These are phyloP conservation scores for Pleurozium schreberi DNA, from an alignment of 225 moss, liverwort and hornwort species.

Conservation along the genomic window DNA sequence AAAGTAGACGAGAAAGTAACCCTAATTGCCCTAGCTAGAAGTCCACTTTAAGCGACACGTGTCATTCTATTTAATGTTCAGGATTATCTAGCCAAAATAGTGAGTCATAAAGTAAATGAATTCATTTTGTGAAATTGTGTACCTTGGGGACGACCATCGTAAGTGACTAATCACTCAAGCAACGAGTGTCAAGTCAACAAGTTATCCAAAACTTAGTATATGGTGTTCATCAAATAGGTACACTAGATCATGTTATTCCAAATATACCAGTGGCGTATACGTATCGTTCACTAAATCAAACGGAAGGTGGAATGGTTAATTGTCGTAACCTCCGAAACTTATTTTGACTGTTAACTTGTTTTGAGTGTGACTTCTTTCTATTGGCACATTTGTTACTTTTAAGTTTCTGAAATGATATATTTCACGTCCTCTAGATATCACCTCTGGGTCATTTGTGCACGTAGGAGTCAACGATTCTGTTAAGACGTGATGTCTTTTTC, in stretches of 20 bases:
- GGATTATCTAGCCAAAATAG: neutral
- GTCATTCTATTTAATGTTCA: neutral
- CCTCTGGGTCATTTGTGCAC: neutral
- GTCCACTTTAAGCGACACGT: neutral
- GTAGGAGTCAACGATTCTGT: neutral
- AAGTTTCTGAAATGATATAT: neutral
- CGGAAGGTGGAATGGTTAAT: neutral
- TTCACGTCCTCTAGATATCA: neutral
- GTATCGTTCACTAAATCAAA: neutral
- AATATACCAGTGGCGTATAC: neutral
- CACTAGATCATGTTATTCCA: neutral
- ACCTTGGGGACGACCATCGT: neutral
- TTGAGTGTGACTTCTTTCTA: neutral
- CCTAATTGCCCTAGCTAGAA: neutral
- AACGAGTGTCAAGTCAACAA: neutral
- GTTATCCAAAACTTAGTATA: neutral
- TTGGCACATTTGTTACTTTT: neutral
- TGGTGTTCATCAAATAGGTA: neutral
- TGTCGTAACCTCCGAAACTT: neutral
- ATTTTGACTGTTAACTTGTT: neutral
- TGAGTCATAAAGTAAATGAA: neutral
- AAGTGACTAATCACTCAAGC: neutral
- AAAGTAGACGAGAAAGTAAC: neutral
- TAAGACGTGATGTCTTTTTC: neutral
- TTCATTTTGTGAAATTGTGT: neutral